These are phyloP conservation scores for Stephania japonica DNA, from an alignment of 164 flowering plant species.

Conservation along the genomic window DNA sequence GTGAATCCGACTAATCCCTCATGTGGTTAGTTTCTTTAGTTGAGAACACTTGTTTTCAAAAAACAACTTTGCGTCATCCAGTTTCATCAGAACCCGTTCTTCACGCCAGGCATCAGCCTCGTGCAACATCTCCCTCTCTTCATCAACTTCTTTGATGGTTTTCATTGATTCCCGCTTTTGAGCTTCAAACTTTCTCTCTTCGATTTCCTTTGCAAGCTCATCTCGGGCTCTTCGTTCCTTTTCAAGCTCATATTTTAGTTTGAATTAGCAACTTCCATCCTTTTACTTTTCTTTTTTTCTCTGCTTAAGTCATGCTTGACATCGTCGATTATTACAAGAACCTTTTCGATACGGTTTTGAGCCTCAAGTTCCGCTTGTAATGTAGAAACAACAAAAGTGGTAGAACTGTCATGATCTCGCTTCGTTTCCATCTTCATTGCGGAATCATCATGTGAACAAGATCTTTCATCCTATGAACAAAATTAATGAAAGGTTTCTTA, in stretches of 20 bases:
- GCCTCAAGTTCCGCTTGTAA: conserved; percentile 75
- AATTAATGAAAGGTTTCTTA: not conserved
- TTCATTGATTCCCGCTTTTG: conserved; percentile 50
- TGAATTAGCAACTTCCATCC: conserved; percentile 75
- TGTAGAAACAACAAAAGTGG: conserved; percentile 49
- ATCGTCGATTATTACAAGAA: conserved; percentile 70
- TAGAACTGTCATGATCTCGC: conserved; percentile 66
- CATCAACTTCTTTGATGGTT: conserved; percentile 60
- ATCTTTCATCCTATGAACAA: conserved; percentile 39
- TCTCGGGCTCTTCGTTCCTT: conserved; percentile 66
- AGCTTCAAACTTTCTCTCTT: conserved; percentile 58
- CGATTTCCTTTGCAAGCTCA: conserved; percentile 63
- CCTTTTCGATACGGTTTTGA: conserved; percentile 56
- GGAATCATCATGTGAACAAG: conserved; percentile 41
- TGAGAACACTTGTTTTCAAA: conserved; percentile 70
- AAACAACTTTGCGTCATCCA: conserved; percentile 58
- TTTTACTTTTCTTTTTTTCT: conserved; percentile 74
- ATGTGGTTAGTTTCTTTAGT: conserved; percentile 53
- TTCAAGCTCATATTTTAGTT: conserved; percentile 73
- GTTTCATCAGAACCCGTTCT: conserved; percentile 77
- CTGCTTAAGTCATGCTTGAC: conserved; percentile 52
- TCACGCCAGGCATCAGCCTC: conserved; percentile 73
- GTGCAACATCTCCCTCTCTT: conserved; percentile 75
- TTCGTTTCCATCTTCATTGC: conserved; percentile 95
- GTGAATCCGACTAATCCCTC: too few species aligned